Evolutionary conservation across 345 rosid genomes (phyloP).

Genomic region (Schrenkiella parvula): DNA sequence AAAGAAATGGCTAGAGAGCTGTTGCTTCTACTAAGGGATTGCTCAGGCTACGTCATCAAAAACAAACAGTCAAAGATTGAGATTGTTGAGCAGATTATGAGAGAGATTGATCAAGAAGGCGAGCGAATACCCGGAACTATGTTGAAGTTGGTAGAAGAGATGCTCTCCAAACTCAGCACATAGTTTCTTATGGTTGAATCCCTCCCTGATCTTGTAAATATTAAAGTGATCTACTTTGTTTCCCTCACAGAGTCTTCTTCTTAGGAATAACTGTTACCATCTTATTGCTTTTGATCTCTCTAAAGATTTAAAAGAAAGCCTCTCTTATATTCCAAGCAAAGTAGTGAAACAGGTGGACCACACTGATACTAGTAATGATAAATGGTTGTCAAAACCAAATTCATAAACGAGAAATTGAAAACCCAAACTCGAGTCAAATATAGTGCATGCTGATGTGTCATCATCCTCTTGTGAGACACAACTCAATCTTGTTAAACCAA

Average conservation of each 20-base stretch:
- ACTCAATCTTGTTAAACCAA: no score
- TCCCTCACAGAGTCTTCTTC: not conserved
- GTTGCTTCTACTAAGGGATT: slow-evolving; percentile 61
- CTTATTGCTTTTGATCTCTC: not conserved
- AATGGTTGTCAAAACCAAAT: not conserved
- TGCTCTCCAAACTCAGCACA: slow-evolving; percentile 70
- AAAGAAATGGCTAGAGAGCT: slow-evolving; percentile 59
- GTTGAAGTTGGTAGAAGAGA: slow-evolving; percentile 62
- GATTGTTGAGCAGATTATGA: slow-evolving; percentile 56
- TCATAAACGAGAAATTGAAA: not conserved
- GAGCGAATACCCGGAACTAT: slow-evolving; percentile 43
- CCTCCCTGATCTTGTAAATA: not conserved
- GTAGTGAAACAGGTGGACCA: not conserved
- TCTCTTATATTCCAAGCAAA: not conserved
- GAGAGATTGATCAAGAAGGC: slow-evolving; percentile 63
- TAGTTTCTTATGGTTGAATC: not conserved
- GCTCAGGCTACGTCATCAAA: slow-evolving; percentile 28
- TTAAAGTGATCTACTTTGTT: not conserved
- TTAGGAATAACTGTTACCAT: not conserved
- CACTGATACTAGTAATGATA: not conserved
- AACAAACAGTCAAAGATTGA: slow-evolving; percentile 43
- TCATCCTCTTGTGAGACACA: no score
- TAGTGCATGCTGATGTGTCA: no score
- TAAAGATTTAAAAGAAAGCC: not conserved
- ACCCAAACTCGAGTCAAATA: no score